Percentiles rank a stretch among this genome's conserved stretches.
These are phyloP conservation scores for Mallotus repandus DNA, from an alignment of 441 rosid genomes.

Conservation along the genomic window DNA sequence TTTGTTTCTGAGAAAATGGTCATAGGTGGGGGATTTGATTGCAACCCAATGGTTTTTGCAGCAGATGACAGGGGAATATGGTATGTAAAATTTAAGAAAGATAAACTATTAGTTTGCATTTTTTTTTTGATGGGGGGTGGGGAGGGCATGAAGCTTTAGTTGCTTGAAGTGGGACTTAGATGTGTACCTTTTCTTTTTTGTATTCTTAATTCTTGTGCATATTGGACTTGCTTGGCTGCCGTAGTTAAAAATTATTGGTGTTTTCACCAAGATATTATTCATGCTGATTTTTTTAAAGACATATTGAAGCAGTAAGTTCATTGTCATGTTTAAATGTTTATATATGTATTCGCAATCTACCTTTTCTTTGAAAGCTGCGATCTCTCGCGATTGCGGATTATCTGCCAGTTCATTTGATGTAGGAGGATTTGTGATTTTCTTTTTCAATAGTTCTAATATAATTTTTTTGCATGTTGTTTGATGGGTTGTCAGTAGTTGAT, in stretches of 20 bases:
- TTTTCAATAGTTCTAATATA: background rate
- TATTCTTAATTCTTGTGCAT: background rate
- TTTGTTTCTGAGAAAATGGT: slow-evolving; percentile 92
- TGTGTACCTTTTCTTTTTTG: background rate
- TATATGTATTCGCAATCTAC: background rate
- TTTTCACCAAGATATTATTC: background rate
- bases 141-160: background rate
- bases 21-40: slow-evolving; percentile 91
- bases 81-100: slow-evolving; percentile 35
- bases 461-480: background rate
- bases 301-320: background rate
- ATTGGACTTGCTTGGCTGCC: background rate
- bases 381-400: background rate
- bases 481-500: background rate
- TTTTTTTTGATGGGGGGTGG: no score
- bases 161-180: background rate
- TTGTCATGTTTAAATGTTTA: background rate
- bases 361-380: background rate
- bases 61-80: slow-evolving; percentile 97
- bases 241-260: background rate
- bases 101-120: background rate
- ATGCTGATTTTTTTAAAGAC: background rate
- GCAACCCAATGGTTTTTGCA: slow-evolving; percentile 92
- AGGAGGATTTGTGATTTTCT: background rate
- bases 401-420: background rate